Evolutionary conservation across 1,284 basidiomycete species (phyloP), one percentile per base, ranked within the genome.

Genomic region (Leccinum colubrinum): DNA sequence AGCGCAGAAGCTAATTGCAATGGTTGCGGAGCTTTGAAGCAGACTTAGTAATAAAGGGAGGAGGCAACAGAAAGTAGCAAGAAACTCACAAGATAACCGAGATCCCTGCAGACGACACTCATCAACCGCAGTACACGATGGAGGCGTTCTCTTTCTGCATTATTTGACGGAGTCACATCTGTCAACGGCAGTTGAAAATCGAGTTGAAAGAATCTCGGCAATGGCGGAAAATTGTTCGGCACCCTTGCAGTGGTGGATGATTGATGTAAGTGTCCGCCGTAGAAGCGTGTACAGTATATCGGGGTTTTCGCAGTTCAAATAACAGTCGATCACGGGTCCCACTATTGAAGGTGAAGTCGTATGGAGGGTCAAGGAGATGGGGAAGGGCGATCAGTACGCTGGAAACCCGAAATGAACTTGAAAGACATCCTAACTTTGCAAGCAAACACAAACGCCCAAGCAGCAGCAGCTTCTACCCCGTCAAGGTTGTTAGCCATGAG

Each of bases 191-290:
- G 59, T 56, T 15, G 62, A 62, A 60, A 81, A 77, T 52, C 72
- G 70, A 51, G 74, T 67, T 1, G 83, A 68, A 3, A 91, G 65
- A 11, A 82, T 68, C 27, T 93, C 86, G 1, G 85, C 80, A 3
- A 94, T 67, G 0, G 82, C 74, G 6, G 81, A 73, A 68, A 92
- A 91, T 59, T 87, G 83, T 20, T 88, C 86, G 0, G 87, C 73
- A 20, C 79, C 80, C 62, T 88, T 87, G 67, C 88, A 88, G 70
- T 95, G 92, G 72, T 95, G 94, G 4, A 91, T 84, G 15, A 94
- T 76, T 0, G 93, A 88, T 0, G 91, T 95, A 4, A 93, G 74
- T 2, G 89, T 79, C n/a, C 91, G 83, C 5, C 88, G 85, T 27
- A 91, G 69, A 15, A 91, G 80, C 0, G 78, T 84, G 62, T 79